Evolutionary conservation across 345 rosid species (phyloP).

Genomic region (Eucalyptus sp.): DNA sequence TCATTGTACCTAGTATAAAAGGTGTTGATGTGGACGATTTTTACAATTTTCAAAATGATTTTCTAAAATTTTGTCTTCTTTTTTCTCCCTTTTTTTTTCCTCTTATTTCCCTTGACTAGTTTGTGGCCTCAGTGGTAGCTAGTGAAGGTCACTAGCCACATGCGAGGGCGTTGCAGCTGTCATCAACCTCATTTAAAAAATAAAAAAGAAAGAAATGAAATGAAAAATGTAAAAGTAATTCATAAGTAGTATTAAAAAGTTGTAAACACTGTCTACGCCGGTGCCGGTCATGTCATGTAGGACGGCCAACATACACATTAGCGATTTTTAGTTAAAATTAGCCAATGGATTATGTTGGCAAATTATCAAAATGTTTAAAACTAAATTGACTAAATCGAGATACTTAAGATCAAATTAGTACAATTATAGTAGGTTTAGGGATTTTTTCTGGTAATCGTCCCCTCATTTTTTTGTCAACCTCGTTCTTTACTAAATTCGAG

Average conservation of each 20-base stretch:
- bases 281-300: accelerated
- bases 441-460: neutral
- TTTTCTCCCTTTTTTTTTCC: neutral
- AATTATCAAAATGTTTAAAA: neutral
- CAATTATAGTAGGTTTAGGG: accelerated
- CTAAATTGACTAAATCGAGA: accelerated
- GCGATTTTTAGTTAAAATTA: neutral
- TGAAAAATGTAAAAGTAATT: neutral
- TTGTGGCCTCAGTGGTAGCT: accelerated
- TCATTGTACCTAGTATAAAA: accelerated
- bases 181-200: neutral
- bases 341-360: accelerated
- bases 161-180: accelerated
- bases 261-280: accelerated
- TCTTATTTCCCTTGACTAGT: neutral
- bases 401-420: neutral
- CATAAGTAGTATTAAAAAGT: neutral
- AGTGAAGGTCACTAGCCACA: accelerated
- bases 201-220: neutral
- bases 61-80: neutral
- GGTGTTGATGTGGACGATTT: accelerated
- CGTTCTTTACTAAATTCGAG: neutral
- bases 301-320: accelerated
- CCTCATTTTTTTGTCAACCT: neutral
- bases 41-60: neutral